Evolutionary conservation across 306 rosid species (phyloP).

Genomic region (Trifolium fragiferum): DNA sequence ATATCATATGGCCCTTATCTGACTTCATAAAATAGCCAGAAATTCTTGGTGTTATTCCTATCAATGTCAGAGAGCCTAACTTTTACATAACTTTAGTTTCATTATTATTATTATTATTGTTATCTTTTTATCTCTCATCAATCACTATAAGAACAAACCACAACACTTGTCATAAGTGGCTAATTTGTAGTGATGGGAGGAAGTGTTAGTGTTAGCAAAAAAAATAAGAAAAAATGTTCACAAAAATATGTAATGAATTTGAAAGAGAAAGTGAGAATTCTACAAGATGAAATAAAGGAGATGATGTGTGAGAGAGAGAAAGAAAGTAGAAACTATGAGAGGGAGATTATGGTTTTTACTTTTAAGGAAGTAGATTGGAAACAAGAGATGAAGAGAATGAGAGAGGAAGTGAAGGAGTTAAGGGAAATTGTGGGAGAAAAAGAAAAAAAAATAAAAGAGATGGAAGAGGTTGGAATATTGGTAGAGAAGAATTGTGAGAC

Average conservation of each 20-base stretch:
- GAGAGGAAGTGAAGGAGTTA: conserved; percentile 71
- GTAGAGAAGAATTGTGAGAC: conserved; percentile 40
- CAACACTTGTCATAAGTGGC: not conserved
- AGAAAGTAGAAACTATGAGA: conserved; percentile 61
- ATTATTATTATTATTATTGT: conserved; percentile 6
- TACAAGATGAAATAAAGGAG: conserved; percentile 68
- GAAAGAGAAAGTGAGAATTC: conserved; percentile 63
- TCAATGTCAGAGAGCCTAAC: conserved; percentile 43
- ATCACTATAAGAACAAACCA: conserved; percentile 27
- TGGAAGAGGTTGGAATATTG: conserved; percentile 37
- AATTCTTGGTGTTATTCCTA: conserved; percentile 33
- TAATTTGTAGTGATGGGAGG: conserved; percentile 63
- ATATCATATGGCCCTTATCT: conserved; percentile 38
- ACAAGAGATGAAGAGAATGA: conserved; percentile 76
- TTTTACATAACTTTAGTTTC: not conserved
- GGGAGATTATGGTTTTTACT: conserved; percentile 71
- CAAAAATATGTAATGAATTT: conserved; percentile 48
- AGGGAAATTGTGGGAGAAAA: conserved; percentile 67
- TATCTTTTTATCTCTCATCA: conserved; percentile 32
- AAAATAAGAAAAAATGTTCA: conserved; percentile 27
- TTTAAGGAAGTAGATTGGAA: conserved; percentile 91
- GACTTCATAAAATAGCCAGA: conserved; percentile 40
- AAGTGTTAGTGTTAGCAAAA: conserved; percentile 54
- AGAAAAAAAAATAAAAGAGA: conserved; percentile 59
- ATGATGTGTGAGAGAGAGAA: conserved; percentile 67